Percentiles rank a stretch among this genome's conserved stretches.
Conservation (phyloP, 306 rosid genomes). For the Quercus gilva region DNA sequence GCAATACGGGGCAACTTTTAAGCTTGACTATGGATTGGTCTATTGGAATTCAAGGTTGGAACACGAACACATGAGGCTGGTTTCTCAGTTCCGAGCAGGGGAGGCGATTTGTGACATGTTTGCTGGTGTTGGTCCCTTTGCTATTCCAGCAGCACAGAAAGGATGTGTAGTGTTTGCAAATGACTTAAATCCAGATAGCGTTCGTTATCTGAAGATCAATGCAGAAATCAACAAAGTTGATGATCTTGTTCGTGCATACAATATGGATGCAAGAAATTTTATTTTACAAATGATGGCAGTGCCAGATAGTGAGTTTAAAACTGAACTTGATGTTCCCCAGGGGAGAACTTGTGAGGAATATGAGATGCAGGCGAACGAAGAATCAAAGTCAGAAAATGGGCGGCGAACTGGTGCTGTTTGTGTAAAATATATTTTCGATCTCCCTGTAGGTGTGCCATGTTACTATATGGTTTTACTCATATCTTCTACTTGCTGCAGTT, state of each 20-base stretch:
- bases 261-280: slow-evolving; percentile 88
- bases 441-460: slow-evolving; percentile 1
- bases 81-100: slow-evolving; percentile 77
- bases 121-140: slow-evolving; percentile 96
- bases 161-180: slow-evolving; percentile 89
- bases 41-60: slow-evolving; percentile 98
- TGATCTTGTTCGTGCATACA: slow-evolving; percentile 54
- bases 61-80: slow-evolving; percentile 86
- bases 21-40: slow-evolving; percentile 89
- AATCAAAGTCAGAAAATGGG: slow-evolving; percentile 42
- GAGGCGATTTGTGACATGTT: slow-evolving; percentile 90
- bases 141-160: slow-evolving; percentile 94
- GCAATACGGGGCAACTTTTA: slow-evolving; percentile 87
- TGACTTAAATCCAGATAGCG: slow-evolving; percentile 89
- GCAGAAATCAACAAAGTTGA: slow-evolving; percentile 76
- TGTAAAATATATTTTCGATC: slow-evolving; percentile 7
- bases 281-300: slow-evolving; percentile 63
- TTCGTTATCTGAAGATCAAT: slow-evolving; percentile 74
- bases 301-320: slow-evolving; percentile 42
- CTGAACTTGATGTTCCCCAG: slow-evolving; percentile 18
- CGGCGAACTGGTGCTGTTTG: slow-evolving; percentile 40
- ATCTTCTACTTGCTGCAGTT: slow-evolving; percentile 45
- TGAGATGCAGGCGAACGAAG: slow-evolving; percentile 28
- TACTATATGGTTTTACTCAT: slow-evolving; percentile 25
- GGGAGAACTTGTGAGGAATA: slow-evolving; percentile 33